Conservation (phyloP, 108 stramenopile genomes). For the Licmophora abbreviata region DNA sequence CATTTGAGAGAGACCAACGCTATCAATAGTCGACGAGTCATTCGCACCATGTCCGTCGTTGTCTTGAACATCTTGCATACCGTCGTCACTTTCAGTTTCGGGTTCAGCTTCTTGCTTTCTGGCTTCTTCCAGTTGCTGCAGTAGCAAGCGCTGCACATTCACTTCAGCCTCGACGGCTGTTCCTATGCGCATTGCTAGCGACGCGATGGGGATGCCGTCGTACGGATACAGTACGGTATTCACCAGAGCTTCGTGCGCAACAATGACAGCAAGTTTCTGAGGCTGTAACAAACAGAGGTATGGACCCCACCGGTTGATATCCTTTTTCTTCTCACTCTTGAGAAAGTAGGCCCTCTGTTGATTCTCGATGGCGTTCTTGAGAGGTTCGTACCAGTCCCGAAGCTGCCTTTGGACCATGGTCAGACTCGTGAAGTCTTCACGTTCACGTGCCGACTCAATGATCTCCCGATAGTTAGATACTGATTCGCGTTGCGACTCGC, state of each 20-base stretch:
- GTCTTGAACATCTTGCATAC: neutral
- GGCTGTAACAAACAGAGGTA: slow-evolving; percentile 74
- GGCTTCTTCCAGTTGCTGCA: slow-evolving; percentile 34
- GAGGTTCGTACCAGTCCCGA: slow-evolving; percentile 66
- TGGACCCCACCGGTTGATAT: slow-evolving; percentile 66
- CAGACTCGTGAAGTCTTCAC: slow-evolving; percentile 58
- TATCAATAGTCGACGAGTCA: too few relatives aligned
- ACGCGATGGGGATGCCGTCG: slow-evolving; percentile 44
- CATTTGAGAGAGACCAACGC: neutral
- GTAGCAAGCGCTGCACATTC: slow-evolving; percentile 57
- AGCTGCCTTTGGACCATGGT: slow-evolving; percentile 58
- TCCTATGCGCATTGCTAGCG: slow-evolving; percentile 53
- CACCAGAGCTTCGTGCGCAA: slow-evolving; percentile 67
- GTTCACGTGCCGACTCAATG: slow-evolving; percentile 51
- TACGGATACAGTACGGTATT: slow-evolving; percentile 26
- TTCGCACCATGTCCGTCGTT: slow-evolving; percentile 3
- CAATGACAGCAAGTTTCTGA: slow-evolving; percentile 86
- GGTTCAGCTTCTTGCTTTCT: neutral
- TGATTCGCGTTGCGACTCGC: slow-evolving; percentile 64
- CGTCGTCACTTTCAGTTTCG: slow-evolving; percentile 4
- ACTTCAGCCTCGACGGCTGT: slow-evolving; percentile 78
- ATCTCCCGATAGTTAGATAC: slow-evolving; percentile 38
- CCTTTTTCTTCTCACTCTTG: slow-evolving; percentile 11
- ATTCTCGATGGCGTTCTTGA: slow-evolving; percentile 49
- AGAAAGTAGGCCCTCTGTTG: slow-evolving; percentile 62